Percentiles rank a stretch among this genome's conserved stretches.
phyloP scores from a whole-genome alignment of 352 stramenopile genomes.

The Globisporangium cederbergense region DNA sequence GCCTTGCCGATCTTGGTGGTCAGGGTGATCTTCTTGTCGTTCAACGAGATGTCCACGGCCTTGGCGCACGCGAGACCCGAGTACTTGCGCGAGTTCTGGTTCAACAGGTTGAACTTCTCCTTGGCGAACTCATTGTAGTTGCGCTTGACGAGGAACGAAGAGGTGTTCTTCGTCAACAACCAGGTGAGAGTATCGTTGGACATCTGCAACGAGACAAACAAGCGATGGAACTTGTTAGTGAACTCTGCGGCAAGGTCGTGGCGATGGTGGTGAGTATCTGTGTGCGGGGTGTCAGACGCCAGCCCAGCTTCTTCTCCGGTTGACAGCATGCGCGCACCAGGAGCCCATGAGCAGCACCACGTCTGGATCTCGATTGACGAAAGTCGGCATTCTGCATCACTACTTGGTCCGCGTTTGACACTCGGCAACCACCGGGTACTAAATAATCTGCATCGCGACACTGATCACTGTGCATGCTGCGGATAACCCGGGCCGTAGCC shows the following conservation, averaged over 20 bases:
- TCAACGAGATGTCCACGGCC: conserved; percentile 88
- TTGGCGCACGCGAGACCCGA: conserved; percentile 93
- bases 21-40: conserved; percentile 86
- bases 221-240: not conserved
- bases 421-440: not conserved
- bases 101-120: conserved; percentile 96
- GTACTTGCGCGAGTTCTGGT: conserved; percentile 96
- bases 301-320: not conserved
- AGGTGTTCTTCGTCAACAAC: conserved; percentile 96
- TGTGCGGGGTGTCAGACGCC: not conserved
- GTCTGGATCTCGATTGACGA: not conserved
- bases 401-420: not conserved
- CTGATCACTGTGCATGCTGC: not conserved
- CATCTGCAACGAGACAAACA: conserved; percentile 44
- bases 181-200: conserved; percentile 94
- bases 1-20: conserved; percentile 83
- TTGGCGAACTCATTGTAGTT: conserved; percentile 88
- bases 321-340: not conserved
- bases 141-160: conserved; percentile 95
- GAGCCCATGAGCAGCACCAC: not conserved
- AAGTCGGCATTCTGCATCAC: not conserved
- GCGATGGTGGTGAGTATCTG: not conserved
- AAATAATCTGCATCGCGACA: not conserved
- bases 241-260: not conserved
- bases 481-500: not conserved